Conservation (phyloP, 495 filamentous ascomycete species). For the Mytilinidion resinicola region DNA sequence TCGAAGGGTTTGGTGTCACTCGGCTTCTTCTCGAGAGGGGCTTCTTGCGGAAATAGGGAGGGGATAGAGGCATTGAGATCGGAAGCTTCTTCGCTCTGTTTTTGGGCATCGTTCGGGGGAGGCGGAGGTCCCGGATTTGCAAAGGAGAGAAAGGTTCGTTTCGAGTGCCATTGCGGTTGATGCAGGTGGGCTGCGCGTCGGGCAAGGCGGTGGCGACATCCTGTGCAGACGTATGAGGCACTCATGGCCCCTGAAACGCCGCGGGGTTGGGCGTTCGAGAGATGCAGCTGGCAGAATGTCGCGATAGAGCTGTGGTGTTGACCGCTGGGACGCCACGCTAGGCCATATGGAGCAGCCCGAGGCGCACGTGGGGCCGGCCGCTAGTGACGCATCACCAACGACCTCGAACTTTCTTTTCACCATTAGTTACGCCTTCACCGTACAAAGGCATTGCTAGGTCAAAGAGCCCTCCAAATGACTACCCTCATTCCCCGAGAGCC, state of each 20-base stretch:
- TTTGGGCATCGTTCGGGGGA: slow-evolving; percentile 25
- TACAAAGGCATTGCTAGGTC: too few relatives aligned
- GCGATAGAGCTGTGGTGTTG: too few relatives aligned
- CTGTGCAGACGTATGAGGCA: slow-evolving; percentile 23
- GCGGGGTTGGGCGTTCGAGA: too few relatives aligned
- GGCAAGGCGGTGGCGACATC: slow-evolving; percentile 21
- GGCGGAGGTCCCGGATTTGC: background rate
- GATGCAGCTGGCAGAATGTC: too few relatives aligned
- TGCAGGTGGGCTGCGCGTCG: slow-evolving; percentile 1
- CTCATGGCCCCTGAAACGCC: slow-evolving; percentile 11
- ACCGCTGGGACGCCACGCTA: too few relatives aligned
- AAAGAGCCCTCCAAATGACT: slow-evolving; percentile 67
- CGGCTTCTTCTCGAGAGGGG: background rate
- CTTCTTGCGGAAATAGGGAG: background rate
- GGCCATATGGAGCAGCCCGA: too few relatives aligned
- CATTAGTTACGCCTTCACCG: too few relatives aligned
- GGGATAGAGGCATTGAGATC: background rate
- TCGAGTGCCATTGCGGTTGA: slow-evolving; percentile 21
- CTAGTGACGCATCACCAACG: too few relatives aligned
- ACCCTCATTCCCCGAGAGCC: slow-evolving; percentile 65
- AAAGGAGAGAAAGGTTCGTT: slow-evolving; percentile 21
- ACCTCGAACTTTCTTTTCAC: too few relatives aligned
- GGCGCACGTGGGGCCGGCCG: too few relatives aligned
- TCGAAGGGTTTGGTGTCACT: background rate
- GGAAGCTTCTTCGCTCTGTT: slow-evolving; percentile 24